Base-by-base conservation (phyloP, 2,329 filamentous ascomycete species). In the Clonostachys byssicola region DNA sequence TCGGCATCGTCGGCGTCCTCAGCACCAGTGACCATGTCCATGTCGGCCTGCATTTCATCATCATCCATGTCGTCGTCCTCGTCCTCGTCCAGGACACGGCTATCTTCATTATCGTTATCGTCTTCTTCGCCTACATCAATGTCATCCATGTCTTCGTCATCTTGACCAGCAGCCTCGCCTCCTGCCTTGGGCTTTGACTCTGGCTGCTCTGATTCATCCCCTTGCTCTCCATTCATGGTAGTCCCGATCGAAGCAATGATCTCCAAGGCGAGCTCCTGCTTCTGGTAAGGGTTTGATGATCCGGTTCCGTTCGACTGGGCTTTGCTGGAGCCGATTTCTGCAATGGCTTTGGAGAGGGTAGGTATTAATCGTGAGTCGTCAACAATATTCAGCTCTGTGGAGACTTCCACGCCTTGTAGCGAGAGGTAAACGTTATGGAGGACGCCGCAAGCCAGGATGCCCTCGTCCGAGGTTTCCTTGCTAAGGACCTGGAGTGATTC, bases 171-270 rank as follows among this genome's bases (percentile, higher is more conserved):
- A 30, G 8, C 68, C 45, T 69, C 64, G 33, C 66, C 60, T 14
- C 63, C 66, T 47, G 46, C 41, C 16, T 44, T n/a, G n/a, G 35
- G 23, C 14, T 43, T 35, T 12, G 34, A 18, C 14, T 53, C 49
- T 17, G 46, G 49, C 34, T 49, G 34, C 1, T 52, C 54, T 6
- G 45, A 51, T 6, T 47, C 48, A 9, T 45, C 70, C 49, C 74
- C 72, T 40, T 78, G 58, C 6, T 75, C 73, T 34, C 74, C 68
- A 55, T 78, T 75, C 12, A 86, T 66, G 42, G 70, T 73, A 4
- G 81, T 85, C 40, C 81, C 81, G 42, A 87, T 85, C 7, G 81
- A 81, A 5, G 81, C 83, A 0, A 85, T 67, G 14, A 83, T 78
- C 60, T 86, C 81, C 0, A 87, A 64, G 4, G 80, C 80, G 14